Conservation (phyloP, 768 basidiomycete species). For the Pleurotus eryngii region DNA sequence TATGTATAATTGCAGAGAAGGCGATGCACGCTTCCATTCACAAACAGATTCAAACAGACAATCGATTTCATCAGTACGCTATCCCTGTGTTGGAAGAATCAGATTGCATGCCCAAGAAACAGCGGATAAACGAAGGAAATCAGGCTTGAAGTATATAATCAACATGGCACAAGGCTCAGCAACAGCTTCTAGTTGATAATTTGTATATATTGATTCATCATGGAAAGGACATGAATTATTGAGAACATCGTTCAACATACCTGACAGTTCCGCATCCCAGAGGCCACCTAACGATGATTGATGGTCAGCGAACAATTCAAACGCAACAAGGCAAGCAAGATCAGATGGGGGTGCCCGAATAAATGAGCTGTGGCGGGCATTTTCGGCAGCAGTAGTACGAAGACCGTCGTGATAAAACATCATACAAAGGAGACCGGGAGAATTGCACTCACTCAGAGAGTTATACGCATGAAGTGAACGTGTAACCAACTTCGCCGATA, state of each 20-base stretch:
- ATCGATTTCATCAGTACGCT: too few relatives aligned
- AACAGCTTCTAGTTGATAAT: slow-evolving; percentile 90
- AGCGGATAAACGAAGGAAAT: too few relatives aligned
- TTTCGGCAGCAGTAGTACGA: slow-evolving; percentile 84
- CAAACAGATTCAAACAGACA: too few relatives aligned
- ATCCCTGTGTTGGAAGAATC: too few relatives aligned
- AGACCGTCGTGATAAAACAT: slow-evolving; percentile 92
- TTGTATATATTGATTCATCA: slow-evolving; percentile 47
- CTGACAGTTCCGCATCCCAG: background rate
- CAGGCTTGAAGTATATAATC: slow-evolving; percentile 17
- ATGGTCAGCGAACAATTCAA: background rate
- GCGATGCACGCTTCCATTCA: background rate
- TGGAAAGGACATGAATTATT: slow-evolving; percentile 3
- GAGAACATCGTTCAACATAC: background rate
- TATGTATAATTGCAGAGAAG: background rate
- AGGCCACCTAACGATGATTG: background rate
- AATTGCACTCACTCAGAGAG: slow-evolving; percentile 28
- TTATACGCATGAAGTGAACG: background rate
- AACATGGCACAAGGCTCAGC: slow-evolving; percentile 71
- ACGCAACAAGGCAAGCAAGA: slow-evolving; percentile 13
- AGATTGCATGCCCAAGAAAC: too few relatives aligned
- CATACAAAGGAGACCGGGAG: slow-evolving; percentile 32
- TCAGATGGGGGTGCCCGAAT: slow-evolving; percentile 81
- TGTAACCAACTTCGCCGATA: too few relatives aligned
- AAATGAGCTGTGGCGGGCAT: slow-evolving; percentile 90